phyloP scores from a whole-genome alignment of 805 yeast species.

The Komagataella ulmi region DNA sequence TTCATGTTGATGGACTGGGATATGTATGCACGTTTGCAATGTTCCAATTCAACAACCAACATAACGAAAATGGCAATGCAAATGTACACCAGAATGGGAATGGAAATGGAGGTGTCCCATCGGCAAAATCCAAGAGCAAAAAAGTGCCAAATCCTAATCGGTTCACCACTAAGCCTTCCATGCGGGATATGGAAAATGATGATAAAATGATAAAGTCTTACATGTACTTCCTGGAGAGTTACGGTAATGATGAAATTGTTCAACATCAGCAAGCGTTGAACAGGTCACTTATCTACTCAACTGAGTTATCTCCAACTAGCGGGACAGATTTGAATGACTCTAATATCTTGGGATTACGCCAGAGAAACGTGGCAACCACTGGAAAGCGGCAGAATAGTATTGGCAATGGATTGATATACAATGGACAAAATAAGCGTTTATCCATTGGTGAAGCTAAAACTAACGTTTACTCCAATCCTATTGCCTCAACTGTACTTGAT shows the following conservation, averaged over 20 bases:
- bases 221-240: constrained; percentile 76
- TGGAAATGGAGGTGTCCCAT: constrained; percentile 7
- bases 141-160: constrained; percentile 5
- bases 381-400: constrained; percentile 3
- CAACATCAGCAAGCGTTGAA: constrained; percentile 1
- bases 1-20: constrained; percentile 90
- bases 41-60: constrained; percentile 62
- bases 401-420: not conserved
- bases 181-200: constrained; percentile 36
- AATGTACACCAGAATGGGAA: constrained; percentile 11
- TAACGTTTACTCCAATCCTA: not conserved
- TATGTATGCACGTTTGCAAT: constrained; percentile 90
- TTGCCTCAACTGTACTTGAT: not conserved
- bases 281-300: not conserved
- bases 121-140: not conserved
- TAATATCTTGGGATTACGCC: constrained; percentile 5
- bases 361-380: constrained; percentile 10
- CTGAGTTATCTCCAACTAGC: not conserved
- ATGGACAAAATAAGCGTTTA: constrained; percentile 2
- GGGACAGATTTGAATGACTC: constrained; percentile 4
- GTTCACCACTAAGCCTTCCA: constrained; percentile 3
- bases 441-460: not conserved
- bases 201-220: constrained; percentile 90
- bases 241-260: constrained; percentile 33
- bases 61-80: constrained; percentile 15